These are phyloP conservation scores for Neonectria hederae DNA, from an alignment of 2,329 filamentous ascomycete species.

Conservation along the genomic window DNA sequence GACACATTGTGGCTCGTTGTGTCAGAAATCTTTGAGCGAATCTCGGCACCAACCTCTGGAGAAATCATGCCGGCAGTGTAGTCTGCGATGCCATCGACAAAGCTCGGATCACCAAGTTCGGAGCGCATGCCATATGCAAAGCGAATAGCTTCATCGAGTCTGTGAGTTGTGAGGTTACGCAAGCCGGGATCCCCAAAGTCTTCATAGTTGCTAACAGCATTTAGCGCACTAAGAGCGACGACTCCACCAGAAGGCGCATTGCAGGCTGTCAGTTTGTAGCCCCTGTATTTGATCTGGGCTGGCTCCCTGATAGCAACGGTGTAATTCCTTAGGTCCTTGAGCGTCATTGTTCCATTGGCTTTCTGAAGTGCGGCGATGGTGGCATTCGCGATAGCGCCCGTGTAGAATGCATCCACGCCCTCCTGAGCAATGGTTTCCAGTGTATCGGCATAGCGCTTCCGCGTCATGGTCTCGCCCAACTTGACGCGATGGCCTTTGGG, in stretches of 20 bases:
- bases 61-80: constrained; percentile 73
- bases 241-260: constrained; percentile 79
- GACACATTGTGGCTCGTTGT: constrained; percentile 53
- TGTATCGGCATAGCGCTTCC: constrained; percentile 78
- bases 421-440: constrained; percentile 73
- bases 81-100: constrained; percentile 67
- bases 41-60: constrained; percentile 63
- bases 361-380: constrained; percentile 73
- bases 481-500: constrained; percentile 73
- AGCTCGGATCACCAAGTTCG: constrained; percentile 79
- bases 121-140: constrained; percentile 82
- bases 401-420: constrained; percentile 76
- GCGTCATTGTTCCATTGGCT: constrained; percentile 78
- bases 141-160: constrained; percentile 83
- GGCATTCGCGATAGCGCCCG: constrained; percentile 72
- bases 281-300: constrained; percentile 71
- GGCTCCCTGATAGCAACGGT: constrained; percentile 70
- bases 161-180: constrained; percentile 71
- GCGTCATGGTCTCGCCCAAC: constrained; percentile 77
- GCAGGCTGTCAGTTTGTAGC: constrained; percentile 72
- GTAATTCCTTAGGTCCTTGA: constrained; percentile 78
- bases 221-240: constrained; percentile 77
- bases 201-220: constrained; percentile 75
- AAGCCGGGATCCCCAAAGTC: constrained; percentile 56
- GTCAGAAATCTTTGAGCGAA: constrained; percentile 55